These are phyloP conservation scores for Podila minutissima DNA, from an alignment of 192 early-diverging fungal genomes.

Conservation along the genomic window DNA sequence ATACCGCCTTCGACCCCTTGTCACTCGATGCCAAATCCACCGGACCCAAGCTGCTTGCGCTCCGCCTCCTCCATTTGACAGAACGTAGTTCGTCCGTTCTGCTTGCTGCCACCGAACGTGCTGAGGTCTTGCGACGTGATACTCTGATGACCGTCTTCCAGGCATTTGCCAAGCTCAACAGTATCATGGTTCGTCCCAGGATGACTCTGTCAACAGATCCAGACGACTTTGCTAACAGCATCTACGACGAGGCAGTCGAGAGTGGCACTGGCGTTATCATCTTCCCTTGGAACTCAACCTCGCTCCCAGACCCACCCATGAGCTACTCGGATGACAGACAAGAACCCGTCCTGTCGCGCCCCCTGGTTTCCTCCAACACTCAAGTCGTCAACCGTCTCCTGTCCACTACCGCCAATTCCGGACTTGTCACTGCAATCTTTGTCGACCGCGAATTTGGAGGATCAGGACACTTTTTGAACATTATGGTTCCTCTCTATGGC, in stretches of 20 bases:
- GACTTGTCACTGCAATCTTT: slow-evolving; percentile 36
- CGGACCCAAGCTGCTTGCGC: slow-evolving; percentile 61
- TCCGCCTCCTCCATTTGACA: slow-evolving; percentile 82
- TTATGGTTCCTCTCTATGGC: slow-evolving; percentile 36
- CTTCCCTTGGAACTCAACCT: slow-evolving; percentile 68
- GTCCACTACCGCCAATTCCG: slow-evolving; percentile 12
- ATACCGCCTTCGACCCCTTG: not conserved
- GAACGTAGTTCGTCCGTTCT: slow-evolving; percentile 85
- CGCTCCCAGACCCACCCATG: slow-evolving; percentile 36
- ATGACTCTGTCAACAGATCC: slow-evolving; percentile 66
- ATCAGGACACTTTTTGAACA: slow-evolving; percentile 36
- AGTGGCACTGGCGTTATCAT: slow-evolving; percentile 72
- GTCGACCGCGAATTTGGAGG: slow-evolving; percentile 47
- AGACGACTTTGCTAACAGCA: slow-evolving; percentile 74
- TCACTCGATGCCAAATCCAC: slow-evolving; percentile 6
- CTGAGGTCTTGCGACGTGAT: slow-evolving; percentile 72
- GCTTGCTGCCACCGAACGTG: slow-evolving; percentile 70
- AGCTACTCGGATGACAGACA: slow-evolving; percentile 13
- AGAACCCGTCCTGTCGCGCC: slow-evolving; percentile 22
- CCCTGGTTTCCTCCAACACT: slow-evolving; percentile 40
- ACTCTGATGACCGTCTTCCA: slow-evolving; percentile 85
- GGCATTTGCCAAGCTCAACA: slow-evolving; percentile 82
- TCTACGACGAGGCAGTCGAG: slow-evolving; percentile 63
- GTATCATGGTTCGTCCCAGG: slow-evolving; percentile 67
- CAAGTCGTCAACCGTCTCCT: slow-evolving; percentile 31